Evolutionary conservation across 495 filamentous ascomycete species (phyloP).

Genomic region (Xylaria palmicola): DNA sequence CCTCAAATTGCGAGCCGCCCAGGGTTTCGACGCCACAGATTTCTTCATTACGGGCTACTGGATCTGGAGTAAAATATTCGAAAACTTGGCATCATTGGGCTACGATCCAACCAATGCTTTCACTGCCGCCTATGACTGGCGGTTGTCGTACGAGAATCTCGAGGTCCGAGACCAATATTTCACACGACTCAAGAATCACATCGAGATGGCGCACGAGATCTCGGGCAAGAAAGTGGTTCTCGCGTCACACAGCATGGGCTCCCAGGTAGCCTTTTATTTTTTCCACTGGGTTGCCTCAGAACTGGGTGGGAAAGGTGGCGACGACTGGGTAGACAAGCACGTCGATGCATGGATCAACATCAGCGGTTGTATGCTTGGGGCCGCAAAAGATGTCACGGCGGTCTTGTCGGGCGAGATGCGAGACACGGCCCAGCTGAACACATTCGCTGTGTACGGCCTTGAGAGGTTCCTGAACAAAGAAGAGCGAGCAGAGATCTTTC

Average conservation of each 20-base stretch:
- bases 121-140: conserved; percentile 96
- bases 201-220: conserved; percentile 73
- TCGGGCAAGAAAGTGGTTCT: conserved; percentile 77
- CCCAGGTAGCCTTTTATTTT: conserved; percentile 93
- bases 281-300: conserved; percentile 93
- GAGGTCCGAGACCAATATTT: conserved; percentile 93
- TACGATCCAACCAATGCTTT: conserved; percentile 96
- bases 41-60: conserved; percentile 90
- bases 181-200: conserved; percentile 80
- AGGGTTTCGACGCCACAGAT: conserved; percentile 98
- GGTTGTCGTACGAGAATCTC: conserved; percentile 86
- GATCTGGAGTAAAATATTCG: conserved; percentile 99
- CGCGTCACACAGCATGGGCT: conserved; percentile 96
- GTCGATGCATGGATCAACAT: conserved; percentile 98
- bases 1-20: conserved; percentile 89
- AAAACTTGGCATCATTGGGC: conserved; percentile 91
- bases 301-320: conserved; percentile 75
- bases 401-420: conserved; percentile 96
- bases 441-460: conserved; percentile 95
- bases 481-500: conserved; percentile 90
- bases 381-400: conserved; percentile 86
- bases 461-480: conserved; percentile 91
- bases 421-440: conserved; percentile 93
- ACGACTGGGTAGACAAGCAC: conserved; percentile 85
- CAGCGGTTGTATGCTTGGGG: conserved; percentile 95